Conservation (phyloP, 257 asterid genomes). For the Nicotiana tomentosiformis region DNA sequence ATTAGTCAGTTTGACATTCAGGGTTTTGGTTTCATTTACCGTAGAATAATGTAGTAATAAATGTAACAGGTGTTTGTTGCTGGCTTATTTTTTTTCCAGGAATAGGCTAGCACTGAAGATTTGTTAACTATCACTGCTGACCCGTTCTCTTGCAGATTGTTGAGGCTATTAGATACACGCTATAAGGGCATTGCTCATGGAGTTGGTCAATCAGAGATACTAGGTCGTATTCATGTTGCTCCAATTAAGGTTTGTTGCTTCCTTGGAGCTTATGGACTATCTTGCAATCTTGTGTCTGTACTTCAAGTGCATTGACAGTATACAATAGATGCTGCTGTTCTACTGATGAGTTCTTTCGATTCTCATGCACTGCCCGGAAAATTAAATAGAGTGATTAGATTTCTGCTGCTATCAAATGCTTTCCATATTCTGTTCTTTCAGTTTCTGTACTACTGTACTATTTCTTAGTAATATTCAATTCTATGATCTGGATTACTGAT, state of each 20-base stretch:
- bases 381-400: not conserved
- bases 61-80: not conserved
- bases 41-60: not conserved
- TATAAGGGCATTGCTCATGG: constrained; percentile 95
- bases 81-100: not conserved
- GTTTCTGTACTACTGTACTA: not conserved
- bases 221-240: constrained; percentile 96
- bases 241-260: constrained; percentile 70
- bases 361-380: not conserved
- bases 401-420: not conserved
- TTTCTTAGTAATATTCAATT: not conserved
- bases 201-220: constrained; percentile 94
- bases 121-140: not conserved
- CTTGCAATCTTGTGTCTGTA: not conserved
- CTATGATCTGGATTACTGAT: not conserved
- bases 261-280: constrained; percentile 1
- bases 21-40: not conserved
- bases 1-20: not conserved
- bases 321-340: not conserved
- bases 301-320: not conserved
- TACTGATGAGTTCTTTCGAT: not conserved
- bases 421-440: not conserved
- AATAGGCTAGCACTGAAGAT: not conserved
- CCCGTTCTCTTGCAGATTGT: constrained; percentile 45
- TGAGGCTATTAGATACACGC: constrained; percentile 80